These are phyloP conservation scores for Juglanconis sp. DNA, from an alignment of 2,329 filamentous ascomycete genomes.

Conservation along the genomic window DNA sequence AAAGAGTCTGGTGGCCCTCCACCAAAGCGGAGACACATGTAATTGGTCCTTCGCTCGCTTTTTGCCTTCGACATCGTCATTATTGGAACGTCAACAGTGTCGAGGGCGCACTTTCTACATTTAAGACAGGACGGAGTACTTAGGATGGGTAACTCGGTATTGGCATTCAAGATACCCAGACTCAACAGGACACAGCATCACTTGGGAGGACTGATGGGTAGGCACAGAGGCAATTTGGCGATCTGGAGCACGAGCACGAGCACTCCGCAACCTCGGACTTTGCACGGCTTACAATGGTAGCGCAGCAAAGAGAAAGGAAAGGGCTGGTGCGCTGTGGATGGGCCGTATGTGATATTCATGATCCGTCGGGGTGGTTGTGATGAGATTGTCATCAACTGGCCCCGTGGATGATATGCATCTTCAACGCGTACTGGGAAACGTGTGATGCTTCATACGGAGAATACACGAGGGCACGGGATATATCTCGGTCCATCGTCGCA, in stretches of 20 bases:
- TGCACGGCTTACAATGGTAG: background rate
- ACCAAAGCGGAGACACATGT: constrained; percentile 4
- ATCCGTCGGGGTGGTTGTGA: too few species aligned
- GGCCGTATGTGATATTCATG: too few species aligned
- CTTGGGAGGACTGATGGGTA: background rate
- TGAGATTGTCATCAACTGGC: background rate
- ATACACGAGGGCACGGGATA: constrained; percentile 22
- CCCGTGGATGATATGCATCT: background rate
- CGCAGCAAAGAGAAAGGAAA: background rate
- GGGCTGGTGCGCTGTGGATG: background rate
- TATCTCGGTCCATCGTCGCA: constrained; percentile 13
- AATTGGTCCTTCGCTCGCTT: background rate
- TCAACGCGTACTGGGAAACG: constrained; percentile 8
- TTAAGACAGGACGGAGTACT: background rate
- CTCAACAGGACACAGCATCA: background rate
- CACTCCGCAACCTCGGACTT: background rate
- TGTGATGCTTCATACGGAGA: too few species aligned
- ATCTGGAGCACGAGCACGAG: background rate
- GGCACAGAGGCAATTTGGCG: background rate
- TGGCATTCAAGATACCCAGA: constrained; percentile 3
- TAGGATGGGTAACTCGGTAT: background rate
- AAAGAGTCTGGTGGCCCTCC: background rate
- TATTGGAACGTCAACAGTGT: background rate
- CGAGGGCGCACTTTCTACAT: background rate
- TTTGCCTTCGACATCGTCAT: background rate